phyloP scores from a whole-genome alignment of 2,329 filamentous ascomycete genomes.

The Epichloe brachyelytri region DNA sequence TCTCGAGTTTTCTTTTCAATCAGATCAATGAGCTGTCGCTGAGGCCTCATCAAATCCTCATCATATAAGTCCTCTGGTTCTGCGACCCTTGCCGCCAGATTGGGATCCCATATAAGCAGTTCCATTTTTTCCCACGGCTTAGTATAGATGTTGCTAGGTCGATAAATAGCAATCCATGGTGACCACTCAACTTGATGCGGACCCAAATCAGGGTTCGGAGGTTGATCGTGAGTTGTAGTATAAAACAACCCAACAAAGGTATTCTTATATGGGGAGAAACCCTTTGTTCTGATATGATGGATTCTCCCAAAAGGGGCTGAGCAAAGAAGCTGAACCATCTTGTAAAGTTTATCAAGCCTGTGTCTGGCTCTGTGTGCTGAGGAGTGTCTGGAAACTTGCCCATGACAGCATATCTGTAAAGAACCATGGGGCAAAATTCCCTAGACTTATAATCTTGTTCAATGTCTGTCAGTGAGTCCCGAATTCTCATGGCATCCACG shows the following conservation, averaged over 20 bases:
- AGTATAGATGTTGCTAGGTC: conserved; percentile 27
- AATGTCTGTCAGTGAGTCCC: background rate
- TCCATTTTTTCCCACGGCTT: conserved; percentile 25
- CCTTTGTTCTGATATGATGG: background rate
- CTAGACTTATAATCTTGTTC: background rate
- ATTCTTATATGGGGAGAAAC: conserved; percentile 4
- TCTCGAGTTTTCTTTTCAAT: conserved; percentile 18
- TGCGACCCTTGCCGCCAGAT: conserved; percentile 15
- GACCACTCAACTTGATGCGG: background rate
- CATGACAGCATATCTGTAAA: conserved; percentile 28
- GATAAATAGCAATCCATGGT: conserved; percentile 39
- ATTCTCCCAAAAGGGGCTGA: background rate
- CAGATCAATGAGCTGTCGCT: conserved; percentile 29
- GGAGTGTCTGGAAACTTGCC: conserved; percentile 21
- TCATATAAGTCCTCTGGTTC: conserved; percentile 11
- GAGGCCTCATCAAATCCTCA: conserved; percentile 29
- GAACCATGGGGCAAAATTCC: conserved; percentile 11
- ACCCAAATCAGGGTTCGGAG: background rate
- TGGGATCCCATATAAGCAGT: conserved; percentile 42
- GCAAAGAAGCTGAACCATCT: conserved; percentile 14
- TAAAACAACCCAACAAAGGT: conserved; percentile 34
- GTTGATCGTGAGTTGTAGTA: conserved; percentile 11
- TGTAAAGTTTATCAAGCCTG: conserved; percentile 9
- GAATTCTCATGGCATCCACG: background rate
- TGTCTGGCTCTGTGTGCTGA: conserved; percentile 11